phyloP scores from a whole-genome alignment of 805 yeast species.

The Zygoascus bituminiphila region DNA sequence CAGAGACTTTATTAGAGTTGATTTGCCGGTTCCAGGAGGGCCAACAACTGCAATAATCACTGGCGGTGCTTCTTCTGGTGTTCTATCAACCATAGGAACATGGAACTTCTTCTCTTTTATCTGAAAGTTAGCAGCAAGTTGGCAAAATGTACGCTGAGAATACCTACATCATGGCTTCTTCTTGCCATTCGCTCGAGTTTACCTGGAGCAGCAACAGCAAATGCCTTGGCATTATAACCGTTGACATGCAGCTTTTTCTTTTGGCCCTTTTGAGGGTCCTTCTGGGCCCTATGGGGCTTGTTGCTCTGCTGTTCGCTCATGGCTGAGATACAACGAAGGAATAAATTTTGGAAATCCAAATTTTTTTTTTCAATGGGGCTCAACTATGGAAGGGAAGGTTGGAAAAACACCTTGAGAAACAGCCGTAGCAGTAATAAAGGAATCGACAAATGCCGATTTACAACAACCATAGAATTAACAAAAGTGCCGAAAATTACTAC shows the following conservation, averaged over 20 bases:
- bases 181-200: slow-evolving; percentile 77
- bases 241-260: slow-evolving; percentile 84
- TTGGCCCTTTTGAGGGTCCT: slow-evolving; percentile 34
- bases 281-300: slow-evolving; percentile 69
- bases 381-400: background rate
- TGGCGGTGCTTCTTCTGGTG: slow-evolving; percentile 98
- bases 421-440: background rate
- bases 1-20: slow-evolving; percentile 83
- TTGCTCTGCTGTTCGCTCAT: slow-evolving; percentile 50
- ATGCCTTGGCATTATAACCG: slow-evolving; percentile 79
- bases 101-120: slow-evolving; percentile 73
- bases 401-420: background rate
- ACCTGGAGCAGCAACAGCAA: slow-evolving; percentile 76
- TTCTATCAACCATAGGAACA: slow-evolving; percentile 95
- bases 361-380: background rate
- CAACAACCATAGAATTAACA: too few relatives aligned
- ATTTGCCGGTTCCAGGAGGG: slow-evolving; percentile 97
- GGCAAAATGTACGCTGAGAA: background rate
- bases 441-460: too few relatives aligned
- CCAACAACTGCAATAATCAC: slow-evolving; percentile 95
- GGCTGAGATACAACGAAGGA: background rate
- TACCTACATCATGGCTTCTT: slow-evolving; percentile 63
- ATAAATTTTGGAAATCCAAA: background rate
- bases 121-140: slow-evolving; percentile 13
- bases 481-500: too few relatives aligned